Conservation (phyloP, 345 rosid genomes). For the Gossypium sturtianum region DNA sequence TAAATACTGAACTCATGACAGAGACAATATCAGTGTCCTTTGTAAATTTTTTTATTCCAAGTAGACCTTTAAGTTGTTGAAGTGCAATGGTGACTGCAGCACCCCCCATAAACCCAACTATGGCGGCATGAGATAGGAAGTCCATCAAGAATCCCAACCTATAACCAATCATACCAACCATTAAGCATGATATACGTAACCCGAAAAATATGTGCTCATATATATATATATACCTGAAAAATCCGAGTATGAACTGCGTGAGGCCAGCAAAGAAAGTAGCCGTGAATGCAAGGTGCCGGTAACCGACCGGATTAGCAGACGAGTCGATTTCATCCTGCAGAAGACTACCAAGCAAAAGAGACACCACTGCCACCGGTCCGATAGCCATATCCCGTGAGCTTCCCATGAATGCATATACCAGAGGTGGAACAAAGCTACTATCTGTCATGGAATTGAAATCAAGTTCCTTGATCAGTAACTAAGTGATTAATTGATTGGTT, state of each 20-base stretch:
- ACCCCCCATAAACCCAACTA: conserved; percentile 95
- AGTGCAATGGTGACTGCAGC: conserved; percentile 87
- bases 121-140: conserved; percentile 87
- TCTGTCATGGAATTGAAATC: conserved; percentile 32
- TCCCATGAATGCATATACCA: conserved; percentile 90
- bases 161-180: not conserved
- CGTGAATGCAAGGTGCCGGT: conserved; percentile 70
- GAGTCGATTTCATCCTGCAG: conserved; percentile 67
- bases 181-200: no score
- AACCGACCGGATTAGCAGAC: conserved; percentile 34
- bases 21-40: conserved; percentile 51
- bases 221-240: conserved; percentile 47
- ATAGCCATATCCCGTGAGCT: conserved; percentile 93
- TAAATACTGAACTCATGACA: conserved; percentile 26
- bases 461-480: not conserved
- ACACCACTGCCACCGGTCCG: conserved; percentile 95
- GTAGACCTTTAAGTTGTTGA: conserved; percentile 89
- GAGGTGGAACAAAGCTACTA: conserved; percentile 85
- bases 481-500: no score
- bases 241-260: conserved; percentile 65
- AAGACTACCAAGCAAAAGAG: conserved; percentile 74
- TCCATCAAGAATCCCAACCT: conserved; percentile 92
- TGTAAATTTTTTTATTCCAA: conserved; percentile 66
- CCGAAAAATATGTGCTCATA: no score
- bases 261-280: conserved; percentile 92